Evolutionary conservation across 2,329 filamentous ascomycete species (phyloP).

Genomic region (Cladophialophora exuberans): DNA sequence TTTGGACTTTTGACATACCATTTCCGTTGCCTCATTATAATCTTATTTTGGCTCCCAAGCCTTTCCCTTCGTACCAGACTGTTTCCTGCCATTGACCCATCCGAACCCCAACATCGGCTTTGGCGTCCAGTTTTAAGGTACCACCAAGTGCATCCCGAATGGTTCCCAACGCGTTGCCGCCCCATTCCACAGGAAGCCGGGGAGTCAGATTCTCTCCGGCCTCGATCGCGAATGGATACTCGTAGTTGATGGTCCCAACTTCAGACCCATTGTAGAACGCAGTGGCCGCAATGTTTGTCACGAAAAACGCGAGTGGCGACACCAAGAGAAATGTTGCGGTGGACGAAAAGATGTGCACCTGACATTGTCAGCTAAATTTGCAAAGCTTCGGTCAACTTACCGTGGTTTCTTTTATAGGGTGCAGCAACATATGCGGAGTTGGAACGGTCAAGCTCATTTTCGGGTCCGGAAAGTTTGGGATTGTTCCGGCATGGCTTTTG

Average conservation of each 20-base stretch:
- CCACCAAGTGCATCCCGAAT: constrained; percentile 80
- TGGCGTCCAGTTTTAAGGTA: constrained; percentile 74
- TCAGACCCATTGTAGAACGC: constrained; percentile 81
- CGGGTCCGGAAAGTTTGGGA: constrained; percentile 73
- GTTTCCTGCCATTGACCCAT: constrained; percentile 75
- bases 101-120: constrained; percentile 73
- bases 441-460: constrained; percentile 73
- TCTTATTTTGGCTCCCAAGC: constrained; percentile 69
- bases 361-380: constrained; percentile 16
- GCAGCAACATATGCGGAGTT: constrained; percentile 56
- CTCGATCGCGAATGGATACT: constrained; percentile 73
- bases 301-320: constrained; percentile 78
- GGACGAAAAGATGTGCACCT: constrained; percentile 80
- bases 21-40: constrained; percentile 40
- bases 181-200: constrained; percentile 80
- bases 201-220: constrained; percentile 76
- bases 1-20: constrained; percentile 4
- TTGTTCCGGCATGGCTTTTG: constrained; percentile 69
- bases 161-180: constrained; percentile 76
- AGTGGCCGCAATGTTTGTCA: constrained; percentile 80
- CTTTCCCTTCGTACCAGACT: constrained; percentile 70
- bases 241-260: constrained; percentile 76
- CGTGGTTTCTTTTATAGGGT: constrained; percentile 83
- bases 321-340: constrained; percentile 82
- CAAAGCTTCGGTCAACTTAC: constrained; percentile 42